Conservation (phyloP, 225 moss, liverwort and hornwort genomes). For the Bryoerythrophyllum caledonicum region DNA sequence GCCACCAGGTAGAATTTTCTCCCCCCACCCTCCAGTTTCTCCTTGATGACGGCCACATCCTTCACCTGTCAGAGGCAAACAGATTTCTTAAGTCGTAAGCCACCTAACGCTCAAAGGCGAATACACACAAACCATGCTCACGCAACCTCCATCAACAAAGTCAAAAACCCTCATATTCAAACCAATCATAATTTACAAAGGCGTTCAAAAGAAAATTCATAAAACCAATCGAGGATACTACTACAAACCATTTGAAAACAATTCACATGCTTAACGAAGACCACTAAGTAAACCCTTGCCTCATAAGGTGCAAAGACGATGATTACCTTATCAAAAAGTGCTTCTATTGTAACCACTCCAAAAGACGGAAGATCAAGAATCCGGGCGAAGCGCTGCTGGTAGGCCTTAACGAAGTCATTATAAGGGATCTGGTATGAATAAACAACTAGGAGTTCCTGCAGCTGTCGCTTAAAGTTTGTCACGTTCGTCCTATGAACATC, state of each 20-base stretch:
- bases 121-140: not conserved
- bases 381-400: constrained; percentile 67
- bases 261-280: not conserved
- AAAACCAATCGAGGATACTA: not conserved
- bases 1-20: constrained; percentile 32
- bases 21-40: constrained; percentile 26
- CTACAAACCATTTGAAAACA: not conserved
- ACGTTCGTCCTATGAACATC: constrained; percentile 31
- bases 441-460: constrained; percentile 80
- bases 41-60: constrained; percentile 59
- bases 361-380: constrained; percentile 52
- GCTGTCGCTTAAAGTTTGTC: constrained; percentile 59
- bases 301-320: not conserved
- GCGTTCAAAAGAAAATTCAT: not conserved
- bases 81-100: not conserved
- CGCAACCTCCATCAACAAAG: not conserved
- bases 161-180: not conserved
- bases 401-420: constrained; percentile 34
- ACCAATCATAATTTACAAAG: not conserved
- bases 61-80: constrained; percentile 42
- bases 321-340: constrained; percentile 64
- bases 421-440: constrained; percentile 66
- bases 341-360: constrained; percentile 62
- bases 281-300: not conserved
- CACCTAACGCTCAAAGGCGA: not conserved